Evolutionary conservation across 345 rosid genomes (phyloP).

Genomic region (Lepidium aucheri): DNA sequence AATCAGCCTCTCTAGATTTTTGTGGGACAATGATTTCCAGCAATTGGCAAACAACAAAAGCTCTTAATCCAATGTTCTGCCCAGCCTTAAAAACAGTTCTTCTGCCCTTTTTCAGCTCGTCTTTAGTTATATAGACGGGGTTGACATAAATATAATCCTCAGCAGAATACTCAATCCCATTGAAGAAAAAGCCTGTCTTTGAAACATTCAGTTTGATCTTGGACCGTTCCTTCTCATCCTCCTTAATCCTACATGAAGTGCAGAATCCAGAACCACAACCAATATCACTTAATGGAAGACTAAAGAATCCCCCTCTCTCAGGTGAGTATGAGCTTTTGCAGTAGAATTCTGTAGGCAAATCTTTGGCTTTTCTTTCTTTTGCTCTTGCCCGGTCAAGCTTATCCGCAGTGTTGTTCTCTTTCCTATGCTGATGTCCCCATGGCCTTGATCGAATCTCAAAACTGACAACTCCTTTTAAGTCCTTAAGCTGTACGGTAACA

Average conservation of each 20-base stretch:
- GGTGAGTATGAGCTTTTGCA: conserved; percentile 60
- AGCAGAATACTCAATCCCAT: conserved; percentile 34
- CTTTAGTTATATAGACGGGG: conserved; percentile 28
- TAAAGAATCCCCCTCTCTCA: conserved; percentile 58
- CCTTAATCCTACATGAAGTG: conserved; percentile 37
- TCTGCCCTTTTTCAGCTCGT: conserved; percentile 13
- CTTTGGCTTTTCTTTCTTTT: conserved; percentile 45
- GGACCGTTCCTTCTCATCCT: conserved; percentile 28
- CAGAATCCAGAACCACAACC: conserved; percentile 48
- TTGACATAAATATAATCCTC: conserved; percentile 50
- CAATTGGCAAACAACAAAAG: conserved; percentile 58
- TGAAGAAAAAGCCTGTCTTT: conserved; percentile 27
- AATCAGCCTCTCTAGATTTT: conserved; percentile 20
- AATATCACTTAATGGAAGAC: conserved; percentile 36
- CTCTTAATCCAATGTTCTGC: conserved; percentile 52
- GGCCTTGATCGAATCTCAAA: conserved; percentile 42
- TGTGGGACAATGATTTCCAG: conserved; percentile 36
- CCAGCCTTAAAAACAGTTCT: conserved; percentile 44
- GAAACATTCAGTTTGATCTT: conserved; percentile 22
- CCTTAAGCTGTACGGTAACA: conserved; percentile 34
- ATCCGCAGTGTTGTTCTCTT: conserved; percentile 31
- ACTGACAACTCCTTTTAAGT: conserved; percentile 31
- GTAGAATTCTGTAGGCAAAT: conserved; percentile 39
- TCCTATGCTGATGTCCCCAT: conserved; percentile 63
- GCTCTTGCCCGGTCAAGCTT: conserved; percentile 43